phyloP scores from a whole-genome alignment of 192 early-diverging fungal species.

The Dissophora ornata region DNA sequence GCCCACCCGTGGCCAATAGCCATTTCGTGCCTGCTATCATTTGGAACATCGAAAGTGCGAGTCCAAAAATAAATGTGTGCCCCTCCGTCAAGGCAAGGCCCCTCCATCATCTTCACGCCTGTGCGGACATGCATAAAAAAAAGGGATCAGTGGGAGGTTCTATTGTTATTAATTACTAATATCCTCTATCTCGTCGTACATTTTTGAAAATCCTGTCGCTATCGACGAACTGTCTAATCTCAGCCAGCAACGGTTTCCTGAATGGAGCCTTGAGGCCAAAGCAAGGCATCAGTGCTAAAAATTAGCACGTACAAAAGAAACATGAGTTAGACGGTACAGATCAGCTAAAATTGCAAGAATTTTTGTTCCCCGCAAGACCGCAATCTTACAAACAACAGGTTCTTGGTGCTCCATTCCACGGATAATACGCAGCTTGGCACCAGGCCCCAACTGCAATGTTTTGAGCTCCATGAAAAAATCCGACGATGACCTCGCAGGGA shows the following conservation, averaged over 20 bases:
- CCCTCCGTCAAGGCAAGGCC: too few relatives aligned
- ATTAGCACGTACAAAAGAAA: slow-evolving; percentile 1
- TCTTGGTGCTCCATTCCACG: slow-evolving; percentile 49
- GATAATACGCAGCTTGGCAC: slow-evolving; percentile 27
- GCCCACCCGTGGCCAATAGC: too few relatives aligned
- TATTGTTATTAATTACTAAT: too few relatives aligned
- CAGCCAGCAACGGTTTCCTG: slow-evolving; percentile 17
- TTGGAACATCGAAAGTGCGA: too few relatives aligned
- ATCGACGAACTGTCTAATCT: slow-evolving; percentile 41
- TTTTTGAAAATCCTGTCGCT: neutral
- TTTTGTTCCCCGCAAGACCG: too few relatives aligned
- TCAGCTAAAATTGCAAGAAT: too few relatives aligned
- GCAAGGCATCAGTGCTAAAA: slow-evolving; percentile 31
- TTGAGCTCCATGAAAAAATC: slow-evolving; percentile 46
- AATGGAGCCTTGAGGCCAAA: slow-evolving; percentile 17
- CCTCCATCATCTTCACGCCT: too few relatives aligned
- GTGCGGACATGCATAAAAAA: too few relatives aligned
- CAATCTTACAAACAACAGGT: slow-evolving; percentile 40
- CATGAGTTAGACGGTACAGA: too few relatives aligned
- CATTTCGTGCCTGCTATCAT: too few relatives aligned
- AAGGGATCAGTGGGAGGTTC: too few relatives aligned
- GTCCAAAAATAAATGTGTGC: too few relatives aligned
- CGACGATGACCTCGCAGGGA: slow-evolving; percentile 39
- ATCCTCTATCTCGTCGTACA: neutral
- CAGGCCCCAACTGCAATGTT: slow-evolving; percentile 37